These are phyloP conservation scores for Aspergillus baeticus DNA, from an alignment of 495 filamentous ascomycete genomes.

Conservation along the genomic window DNA sequence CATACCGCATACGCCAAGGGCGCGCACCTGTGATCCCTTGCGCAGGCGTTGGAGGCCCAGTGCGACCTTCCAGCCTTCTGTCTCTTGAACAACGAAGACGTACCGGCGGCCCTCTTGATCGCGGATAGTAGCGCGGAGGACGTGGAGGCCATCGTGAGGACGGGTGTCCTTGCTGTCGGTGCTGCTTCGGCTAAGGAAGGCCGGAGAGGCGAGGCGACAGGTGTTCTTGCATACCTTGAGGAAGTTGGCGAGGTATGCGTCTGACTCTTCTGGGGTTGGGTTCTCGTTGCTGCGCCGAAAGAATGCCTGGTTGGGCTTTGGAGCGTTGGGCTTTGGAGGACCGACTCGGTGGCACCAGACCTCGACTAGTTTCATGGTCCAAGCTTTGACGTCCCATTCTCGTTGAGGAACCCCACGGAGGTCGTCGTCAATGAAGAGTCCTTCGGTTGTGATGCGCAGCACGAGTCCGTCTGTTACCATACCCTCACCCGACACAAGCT, in stretches of 20 bases:
- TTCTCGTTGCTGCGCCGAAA: conserved; percentile 27
- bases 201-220: conserved; percentile 50
- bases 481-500: conserved; percentile 73
- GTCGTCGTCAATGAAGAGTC: conserved; percentile 95
- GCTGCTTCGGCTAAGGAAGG: conserved; percentile 15
- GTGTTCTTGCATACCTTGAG: conserved; percentile 60
- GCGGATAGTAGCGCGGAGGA: conserved; percentile 77
- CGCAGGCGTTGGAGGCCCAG: conserved; percentile 74
- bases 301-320: conserved; percentile 33
- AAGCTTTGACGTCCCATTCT: conserved; percentile 98
- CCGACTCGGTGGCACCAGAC: conserved; percentile 71
- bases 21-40: conserved; percentile 65
- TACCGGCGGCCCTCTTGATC: conserved; percentile 83
- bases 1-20: conserved; percentile 53
- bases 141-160: conserved; percentile 50
- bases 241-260: conserved; percentile 56
- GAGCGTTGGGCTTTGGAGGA: conserved; percentile 16
- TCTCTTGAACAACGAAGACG: conserved; percentile 77
- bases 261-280: conserved; percentile 61
- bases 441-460: conserved; percentile 81
- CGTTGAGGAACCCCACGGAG: conserved; percentile 80
- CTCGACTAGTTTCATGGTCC: conserved; percentile 91
- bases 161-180: conserved; percentile 17
- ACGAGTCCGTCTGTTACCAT: conserved; percentile 84
- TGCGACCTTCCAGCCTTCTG: conserved; percentile 92